Conservation (phyloP, 1,284 basidiomycete genomes). For the Lentinula novae-zelandiae region DNA sequence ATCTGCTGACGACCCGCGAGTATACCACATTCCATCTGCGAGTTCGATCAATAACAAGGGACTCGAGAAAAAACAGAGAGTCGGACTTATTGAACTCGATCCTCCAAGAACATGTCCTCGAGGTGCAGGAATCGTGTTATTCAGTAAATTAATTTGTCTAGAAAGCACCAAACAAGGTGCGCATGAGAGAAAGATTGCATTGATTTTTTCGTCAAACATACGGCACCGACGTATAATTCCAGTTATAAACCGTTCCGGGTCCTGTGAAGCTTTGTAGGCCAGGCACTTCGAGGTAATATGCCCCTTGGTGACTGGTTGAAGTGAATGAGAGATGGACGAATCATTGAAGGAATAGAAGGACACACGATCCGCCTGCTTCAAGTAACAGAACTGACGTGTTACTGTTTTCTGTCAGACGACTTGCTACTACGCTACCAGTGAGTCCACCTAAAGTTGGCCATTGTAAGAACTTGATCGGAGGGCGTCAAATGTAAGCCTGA, state of each 20-base stretch:
- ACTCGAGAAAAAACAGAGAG: background rate
- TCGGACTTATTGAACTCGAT: background rate
- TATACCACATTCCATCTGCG: constrained; percentile 37
- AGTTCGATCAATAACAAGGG: background rate
- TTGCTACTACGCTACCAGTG: background rate
- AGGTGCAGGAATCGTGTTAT: background rate
- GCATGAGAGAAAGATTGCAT: background rate
- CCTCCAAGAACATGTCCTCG: constrained; percentile 2
- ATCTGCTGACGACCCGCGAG: constrained; percentile 36
- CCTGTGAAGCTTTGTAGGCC: background rate
- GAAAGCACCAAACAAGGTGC: background rate
- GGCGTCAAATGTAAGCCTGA: background rate
- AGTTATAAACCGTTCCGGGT: constrained; percentile 2
- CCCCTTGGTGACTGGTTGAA: background rate
- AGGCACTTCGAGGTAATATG: background rate
- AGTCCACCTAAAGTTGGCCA: background rate
- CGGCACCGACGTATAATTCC: constrained; percentile 8
- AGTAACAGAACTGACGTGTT: background rate
- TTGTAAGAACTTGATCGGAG: background rate
- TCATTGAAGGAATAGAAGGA: background rate
- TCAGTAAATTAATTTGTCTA: background rate
- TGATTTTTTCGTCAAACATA: background rate
- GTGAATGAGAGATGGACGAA: background rate
- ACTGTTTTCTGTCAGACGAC: background rate
- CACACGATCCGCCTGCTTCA: background rate